Percentiles rank a stretch among this genome's conserved stretches.
phyloP scores from a whole-genome alignment of 495 filamentous ascomycete genomes.

The Schizothecium vesticola region DNA sequence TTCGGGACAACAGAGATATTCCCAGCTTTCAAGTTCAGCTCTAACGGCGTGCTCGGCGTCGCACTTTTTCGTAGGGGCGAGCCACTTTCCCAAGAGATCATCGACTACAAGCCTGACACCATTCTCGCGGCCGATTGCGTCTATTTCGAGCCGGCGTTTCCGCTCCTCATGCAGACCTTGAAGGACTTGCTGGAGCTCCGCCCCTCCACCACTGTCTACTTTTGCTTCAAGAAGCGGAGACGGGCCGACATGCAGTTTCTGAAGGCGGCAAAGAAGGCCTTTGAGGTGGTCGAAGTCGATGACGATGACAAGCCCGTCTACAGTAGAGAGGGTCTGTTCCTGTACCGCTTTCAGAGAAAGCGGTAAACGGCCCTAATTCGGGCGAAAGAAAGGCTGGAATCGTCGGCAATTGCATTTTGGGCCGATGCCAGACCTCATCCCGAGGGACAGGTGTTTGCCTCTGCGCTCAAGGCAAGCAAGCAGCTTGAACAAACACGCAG shows the following conservation, averaged over 20 bases:
- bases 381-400: neutral
- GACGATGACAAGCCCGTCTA: slow-evolving; percentile 58
- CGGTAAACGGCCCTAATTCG: neutral
- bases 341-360: slow-evolving; percentile 56
- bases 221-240: slow-evolving; percentile 90
- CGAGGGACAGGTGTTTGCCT: neutral
- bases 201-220: slow-evolving; percentile 66
- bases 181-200: slow-evolving; percentile 50
- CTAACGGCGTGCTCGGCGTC: slow-evolving; percentile 12
- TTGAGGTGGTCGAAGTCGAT: slow-evolving; percentile 56
- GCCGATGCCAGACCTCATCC: neutral
- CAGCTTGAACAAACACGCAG: neutral
- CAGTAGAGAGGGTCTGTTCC: slow-evolving; percentile 56
- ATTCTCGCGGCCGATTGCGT: slow-evolving; percentile 94
- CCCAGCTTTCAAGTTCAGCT: slow-evolving; percentile 9
- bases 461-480: neutral
- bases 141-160: slow-evolving; percentile 94
- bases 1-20: neutral
- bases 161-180: slow-evolving; percentile 76
- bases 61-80: slow-evolving; percentile 43
- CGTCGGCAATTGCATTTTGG: neutral
- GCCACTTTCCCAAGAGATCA: slow-evolving; percentile 43
- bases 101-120: slow-evolving; percentile 56
- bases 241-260: slow-evolving; percentile 69
- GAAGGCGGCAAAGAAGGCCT: slow-evolving; percentile 59